These are phyloP conservation scores for Orbilia quercus DNA, from an alignment of 2,329 filamentous ascomycete species.

Conservation along the genomic window DNA sequence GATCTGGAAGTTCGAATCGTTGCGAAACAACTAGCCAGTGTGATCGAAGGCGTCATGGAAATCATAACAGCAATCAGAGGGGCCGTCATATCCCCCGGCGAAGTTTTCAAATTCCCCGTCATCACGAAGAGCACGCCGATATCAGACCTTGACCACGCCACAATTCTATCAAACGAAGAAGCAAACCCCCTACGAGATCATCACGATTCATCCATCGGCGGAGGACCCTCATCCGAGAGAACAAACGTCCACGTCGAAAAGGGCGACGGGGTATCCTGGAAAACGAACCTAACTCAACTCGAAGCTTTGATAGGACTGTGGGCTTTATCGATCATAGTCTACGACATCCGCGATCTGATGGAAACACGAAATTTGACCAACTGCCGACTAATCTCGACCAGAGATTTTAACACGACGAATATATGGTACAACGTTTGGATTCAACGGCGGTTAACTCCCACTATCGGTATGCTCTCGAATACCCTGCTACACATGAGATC, in stretches of 20 bases:
- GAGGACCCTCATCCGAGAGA: slow-evolving; percentile 3
- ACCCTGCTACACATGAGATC: slow-evolving; percentile 5
- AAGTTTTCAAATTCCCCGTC: slow-evolving; percentile 24
- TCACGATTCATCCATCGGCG: neutral
- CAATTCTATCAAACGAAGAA: slow-evolving; percentile 16
- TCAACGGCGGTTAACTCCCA: slow-evolving; percentile 17
- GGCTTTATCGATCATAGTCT: slow-evolving; percentile 30
- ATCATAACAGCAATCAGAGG: slow-evolving; percentile 9
- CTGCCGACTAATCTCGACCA: slow-evolving; percentile 30
- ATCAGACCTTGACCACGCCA: slow-evolving; percentile 9
- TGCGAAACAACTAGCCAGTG: slow-evolving; percentile 13
- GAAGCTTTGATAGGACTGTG: slow-evolving; percentile 38
- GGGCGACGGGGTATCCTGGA: slow-evolving; percentile 26
- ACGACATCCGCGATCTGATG: slow-evolving; percentile 26
- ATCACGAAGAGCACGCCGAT: slow-evolving; percentile 10
- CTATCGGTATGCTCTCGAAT: neutral
- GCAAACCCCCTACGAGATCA: neutral
- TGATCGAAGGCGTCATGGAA: slow-evolving; percentile 43
- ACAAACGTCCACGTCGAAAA: slow-evolving; percentile 19
- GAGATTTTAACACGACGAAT: slow-evolving; percentile 15
- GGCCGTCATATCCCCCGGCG: neutral
- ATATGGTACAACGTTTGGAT: slow-evolving; percentile 41
- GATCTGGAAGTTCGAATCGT: slow-evolving; percentile 23
- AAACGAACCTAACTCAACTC: slow-evolving; percentile 15
- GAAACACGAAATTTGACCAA: slow-evolving; percentile 17